Evolutionary conservation across 202 grass and related monocot genomes (phyloP).

Genomic region (Hordeum pubiflorum): DNA sequence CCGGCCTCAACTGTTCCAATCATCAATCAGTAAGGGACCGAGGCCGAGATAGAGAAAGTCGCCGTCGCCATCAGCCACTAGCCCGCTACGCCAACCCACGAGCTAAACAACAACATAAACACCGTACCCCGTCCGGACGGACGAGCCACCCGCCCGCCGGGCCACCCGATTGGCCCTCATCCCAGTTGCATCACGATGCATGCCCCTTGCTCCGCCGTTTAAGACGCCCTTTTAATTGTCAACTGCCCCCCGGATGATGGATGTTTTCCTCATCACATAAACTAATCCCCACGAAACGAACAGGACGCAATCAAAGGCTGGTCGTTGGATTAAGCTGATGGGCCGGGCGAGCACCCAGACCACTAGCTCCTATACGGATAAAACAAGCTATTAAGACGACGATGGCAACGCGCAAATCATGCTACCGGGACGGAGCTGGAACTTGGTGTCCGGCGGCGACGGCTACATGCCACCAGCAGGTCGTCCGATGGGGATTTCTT

Average conservation of each 20-base stretch:
- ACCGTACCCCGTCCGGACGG: not conserved
- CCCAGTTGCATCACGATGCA: not conserved
- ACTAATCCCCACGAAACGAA: not conserved
- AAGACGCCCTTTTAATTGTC: not conserved
- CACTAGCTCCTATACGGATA: not conserved
- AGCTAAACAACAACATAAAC: not conserved
- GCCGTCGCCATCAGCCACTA: not conserved
- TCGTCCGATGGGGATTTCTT: not conserved
- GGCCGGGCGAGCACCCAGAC: not conserved
- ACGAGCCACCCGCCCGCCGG: not conserved
- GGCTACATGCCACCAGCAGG: conserved; percentile 8
- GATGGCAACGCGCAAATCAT: not conserved
- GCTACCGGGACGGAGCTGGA: not conserved
- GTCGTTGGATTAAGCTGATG: not conserved
- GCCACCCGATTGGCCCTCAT: not conserved
- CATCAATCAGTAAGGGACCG: not conserved
- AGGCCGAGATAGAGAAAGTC: not conserved
- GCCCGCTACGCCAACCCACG: not conserved
- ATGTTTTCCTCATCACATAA: not conserved
- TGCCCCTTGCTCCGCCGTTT: not conserved
- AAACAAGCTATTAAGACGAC: not conserved
- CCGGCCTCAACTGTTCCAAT: not conserved
- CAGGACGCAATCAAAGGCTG: not conserved
- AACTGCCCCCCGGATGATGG: not conserved
- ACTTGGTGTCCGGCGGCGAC: not conserved